Evolutionary conservation across 805 yeast genomes (phyloP), one percentile per base, ranked within the genome.

Genomic region (Metschnikowia hibisci): DNA sequence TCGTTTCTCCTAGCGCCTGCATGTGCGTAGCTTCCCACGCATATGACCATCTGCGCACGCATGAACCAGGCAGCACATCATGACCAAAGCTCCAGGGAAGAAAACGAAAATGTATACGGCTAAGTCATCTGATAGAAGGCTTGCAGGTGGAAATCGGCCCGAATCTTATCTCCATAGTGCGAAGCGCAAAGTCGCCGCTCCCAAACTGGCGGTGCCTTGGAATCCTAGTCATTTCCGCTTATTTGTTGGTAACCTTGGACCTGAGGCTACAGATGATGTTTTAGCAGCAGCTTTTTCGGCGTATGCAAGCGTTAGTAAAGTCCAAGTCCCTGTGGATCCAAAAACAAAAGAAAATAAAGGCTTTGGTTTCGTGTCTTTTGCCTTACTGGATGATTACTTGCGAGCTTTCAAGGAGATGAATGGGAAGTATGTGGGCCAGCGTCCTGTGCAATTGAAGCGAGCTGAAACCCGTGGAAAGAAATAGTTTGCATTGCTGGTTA

Each of bases 181-280:
- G 13, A 39, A 18, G 22, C 44, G 15, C 20, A 10, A 15, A 3
- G 27, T 13, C 26, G 37, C 16, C 16, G 18, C n/a, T 30, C 12
- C 16, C 27, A 4, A 20, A 23, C 9, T 11, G 9, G 71, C 76
- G 1, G 77, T 73, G 4, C 84, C 77, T 33, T 84, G 88, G 88
- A 76, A 84, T 54, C 87, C 89, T 0, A 63, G 69, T 13, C 88
- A 84, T 51, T 85, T 81, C 62, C 64, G 87, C 25, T 63, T 85
- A 15, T 85, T 85, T 62, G 86, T 85, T 6, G 95, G 93, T 3
- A 84, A 85, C 52, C 60, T 85, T 26, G 86, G 87, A 0, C 67
- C 72, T 4, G 90, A 84, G 52, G 90, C 79, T 3, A 76, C 71
- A 18, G 86, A 81, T 45, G 76, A 71, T 14, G 52, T 77, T 35